These are phyloP conservation scores for Aspergillus ostianus DNA, from an alignment of 495 filamentous ascomycete species.

Conservation along the genomic window DNA sequence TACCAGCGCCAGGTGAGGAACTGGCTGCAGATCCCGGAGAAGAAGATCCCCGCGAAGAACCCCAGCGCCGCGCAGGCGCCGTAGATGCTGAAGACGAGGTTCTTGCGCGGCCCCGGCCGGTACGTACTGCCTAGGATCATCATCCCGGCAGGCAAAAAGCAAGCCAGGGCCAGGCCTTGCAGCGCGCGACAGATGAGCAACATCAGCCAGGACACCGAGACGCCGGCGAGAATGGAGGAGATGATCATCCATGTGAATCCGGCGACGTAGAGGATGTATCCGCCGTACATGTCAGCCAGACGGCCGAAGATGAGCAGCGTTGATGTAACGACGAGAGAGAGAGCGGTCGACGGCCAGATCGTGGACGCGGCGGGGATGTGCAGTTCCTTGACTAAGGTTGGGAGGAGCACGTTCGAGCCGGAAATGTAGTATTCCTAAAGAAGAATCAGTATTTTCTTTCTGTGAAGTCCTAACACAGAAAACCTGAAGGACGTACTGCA, in stretches of 20 bases:
- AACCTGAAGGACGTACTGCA: slow-evolving; percentile 42
- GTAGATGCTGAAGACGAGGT: slow-evolving; percentile 78
- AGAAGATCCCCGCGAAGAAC: slow-evolving; percentile 80
- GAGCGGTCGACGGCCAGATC: slow-evolving; percentile 79
- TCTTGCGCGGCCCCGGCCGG: slow-evolving; percentile 81
- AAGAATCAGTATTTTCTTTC: background rate
- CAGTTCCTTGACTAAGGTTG: slow-evolving; percentile 60
- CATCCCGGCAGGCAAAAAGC: slow-evolving; percentile 73
- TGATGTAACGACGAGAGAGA: slow-evolving; percentile 69
- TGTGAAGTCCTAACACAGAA: background rate
- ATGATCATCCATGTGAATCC: slow-evolving; percentile 71
- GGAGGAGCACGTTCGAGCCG: slow-evolving; percentile 81
- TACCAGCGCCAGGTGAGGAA: slow-evolving; percentile 72
- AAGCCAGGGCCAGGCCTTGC: slow-evolving; percentile 75
- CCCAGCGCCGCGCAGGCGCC: slow-evolving; percentile 74
- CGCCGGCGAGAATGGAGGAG: slow-evolving; percentile 72
- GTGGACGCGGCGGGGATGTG: slow-evolving; percentile 60
- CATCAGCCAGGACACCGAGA: slow-evolving; percentile 67
- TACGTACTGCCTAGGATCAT: slow-evolving; percentile 81
- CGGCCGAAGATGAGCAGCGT: slow-evolving; percentile 79
- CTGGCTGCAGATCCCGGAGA: slow-evolving; percentile 68
- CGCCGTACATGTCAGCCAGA: slow-evolving; percentile 75
- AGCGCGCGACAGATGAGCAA: slow-evolving; percentile 74
- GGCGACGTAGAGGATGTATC: slow-evolving; percentile 64
- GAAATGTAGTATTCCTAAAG: slow-evolving; percentile 76